phyloP scores from a whole-genome alignment of 371 early-diverging fungal genomes.

The Batkoa obscura region DNA sequence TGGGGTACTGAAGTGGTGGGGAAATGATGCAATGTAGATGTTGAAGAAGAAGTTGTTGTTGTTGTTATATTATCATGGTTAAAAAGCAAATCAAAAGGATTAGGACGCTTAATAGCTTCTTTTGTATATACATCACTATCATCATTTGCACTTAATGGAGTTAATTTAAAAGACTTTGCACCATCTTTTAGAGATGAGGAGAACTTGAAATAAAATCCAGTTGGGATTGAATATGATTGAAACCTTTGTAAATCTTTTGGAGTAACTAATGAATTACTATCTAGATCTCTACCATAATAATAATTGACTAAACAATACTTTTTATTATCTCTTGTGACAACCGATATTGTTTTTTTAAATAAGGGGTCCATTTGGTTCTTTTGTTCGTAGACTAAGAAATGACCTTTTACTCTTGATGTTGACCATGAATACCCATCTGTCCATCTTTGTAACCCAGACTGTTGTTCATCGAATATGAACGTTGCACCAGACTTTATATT shows the following conservation, averaged over 20 bases:
- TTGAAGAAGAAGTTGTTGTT: too few relatives aligned
- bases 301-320: not conserved
- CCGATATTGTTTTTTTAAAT: not conserved
- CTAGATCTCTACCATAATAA: not conserved
- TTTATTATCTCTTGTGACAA: not conserved
- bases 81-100: too few relatives aligned
- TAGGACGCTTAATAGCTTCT: too few relatives aligned
- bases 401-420: conserved; percentile 58
- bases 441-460: conserved; percentile 73
- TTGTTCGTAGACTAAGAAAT: conserved; percentile 59
- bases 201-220: not conserved
- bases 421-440: conserved; percentile 76
- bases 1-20: too few relatives aligned
- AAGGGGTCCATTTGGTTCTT: conserved; percentile 13
- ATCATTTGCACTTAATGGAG: too few relatives aligned
- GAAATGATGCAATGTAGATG: too few relatives aligned
- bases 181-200: too few relatives aligned
- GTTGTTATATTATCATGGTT: too few relatives aligned
- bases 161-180: too few relatives aligned
- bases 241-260: not conserved
- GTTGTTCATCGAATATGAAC: conserved; percentile 62
- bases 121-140: too few relatives aligned
- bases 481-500: conserved; percentile 48
- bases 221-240: not conserved
- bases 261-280: not conserved